Base-by-base conservation (phyloP, 768 basidiomycete genomes). In the Termitomyces bulborhizus region DNA sequence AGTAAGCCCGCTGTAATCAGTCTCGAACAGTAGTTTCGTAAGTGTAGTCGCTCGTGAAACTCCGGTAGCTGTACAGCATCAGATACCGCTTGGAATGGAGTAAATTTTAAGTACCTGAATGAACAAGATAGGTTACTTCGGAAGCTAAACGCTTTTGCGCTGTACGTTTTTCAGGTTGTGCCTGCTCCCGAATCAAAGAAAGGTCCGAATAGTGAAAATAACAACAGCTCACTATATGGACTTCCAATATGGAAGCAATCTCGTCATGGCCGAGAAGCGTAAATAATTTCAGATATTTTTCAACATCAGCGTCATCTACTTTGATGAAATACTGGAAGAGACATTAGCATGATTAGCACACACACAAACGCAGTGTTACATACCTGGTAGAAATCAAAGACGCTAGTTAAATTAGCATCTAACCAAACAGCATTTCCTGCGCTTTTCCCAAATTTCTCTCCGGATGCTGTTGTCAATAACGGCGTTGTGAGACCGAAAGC, bases 401-500 rank as follows among this genome's bases (percentile, higher is more conserved):
- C 79, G 59, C 88, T 90, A 3, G 96, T 98, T 65, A 90, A 68
- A 12, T 71, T 64, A 27, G 80, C 73, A 66, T 97, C 85, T 37
- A 99, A 73, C 90, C 96, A 98, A 1, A 99, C 73, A 1, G 96
- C 96, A 63, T 98, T 98, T 3, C 96, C 95, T 0, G 91, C 88
- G 62, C 90, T 94, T 76, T 99, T 99, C 6, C 96, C 97, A 69
- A 98, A 96, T 73, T 99, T 99, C 65, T 91, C 89, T 0, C 97
- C 97, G 1, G 79, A 79, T 1, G 90, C 77, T 0, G 92, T 95
- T 11, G 93, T 95, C 40, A 99, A 76, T 26, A 99, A 74, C n/a
- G 95, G 96, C 2, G 95, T 94, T 0, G 96, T 98, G 46, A 99
- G 69, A 1, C 93, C 96, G 66, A 80, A 96, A 6, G 83, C 88